Base-by-base conservation (phyloP, 23 red algal genomes). In the Gracilaria caudata region DNA sequence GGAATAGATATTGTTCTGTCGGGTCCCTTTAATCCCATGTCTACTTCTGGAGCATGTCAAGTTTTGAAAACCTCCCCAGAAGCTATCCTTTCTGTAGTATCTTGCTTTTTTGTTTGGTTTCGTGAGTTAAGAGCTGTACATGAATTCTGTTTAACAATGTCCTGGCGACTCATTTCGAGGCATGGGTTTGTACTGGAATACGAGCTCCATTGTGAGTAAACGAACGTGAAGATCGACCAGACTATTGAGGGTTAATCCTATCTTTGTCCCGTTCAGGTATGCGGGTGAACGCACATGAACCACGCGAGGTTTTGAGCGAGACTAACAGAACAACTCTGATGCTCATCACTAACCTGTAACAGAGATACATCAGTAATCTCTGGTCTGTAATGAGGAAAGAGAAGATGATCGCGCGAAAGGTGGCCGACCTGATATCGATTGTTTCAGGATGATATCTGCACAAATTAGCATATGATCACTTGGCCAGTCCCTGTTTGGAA, bases 391-490 rank as follows among this genome's bases (percentile, higher is more conserved):
- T 14, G 37, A 71, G 6, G 65, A n/a, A 1, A 71, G 37, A 71
- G 65, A 39, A 13, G 34, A 71, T 1, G 65, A 71, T 51, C 74
- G 74, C 16, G 74, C 43, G 40, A 79, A 51, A 6, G 74, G 74
- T 1, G 40, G 56, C 37, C 74, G 74, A 6, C 46, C 74, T 57
- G 74, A 79, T 33, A 6, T 17, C 8, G 44, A 6, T 20, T 20
- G 11, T 34, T 8, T 43, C 0, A 79, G 51, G 29, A 79, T 25
- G 13, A 79, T 24, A 20, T 79, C 74, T 35, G 45, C 81, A 29
- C 7, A 32, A 16, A 85, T 38, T 53, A 85, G 24, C 43, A 85
- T 53, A 34, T 85, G 81, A 26, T 85, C 81, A 72, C 81, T 85
- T 29, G 81, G 81, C 81, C 81, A 85, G 26, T 85, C 47, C 44